Conservation (phyloP, 768 basidiomycete genomes). For the Psilocybe cubensis region DNA sequence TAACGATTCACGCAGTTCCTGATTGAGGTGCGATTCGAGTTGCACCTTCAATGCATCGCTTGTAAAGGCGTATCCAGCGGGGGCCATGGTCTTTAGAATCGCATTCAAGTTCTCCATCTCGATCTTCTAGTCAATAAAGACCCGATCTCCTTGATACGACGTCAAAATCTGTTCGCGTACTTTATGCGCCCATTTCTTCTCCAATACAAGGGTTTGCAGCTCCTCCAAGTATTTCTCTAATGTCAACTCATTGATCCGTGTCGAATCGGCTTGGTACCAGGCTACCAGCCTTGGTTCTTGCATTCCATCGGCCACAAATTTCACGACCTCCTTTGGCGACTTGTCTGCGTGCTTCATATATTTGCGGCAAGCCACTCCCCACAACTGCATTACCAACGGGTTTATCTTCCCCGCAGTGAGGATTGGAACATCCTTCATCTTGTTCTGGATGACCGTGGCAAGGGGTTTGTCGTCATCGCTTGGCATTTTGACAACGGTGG, state of each 20-base stretch:
- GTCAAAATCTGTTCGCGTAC: conserved; percentile 6
- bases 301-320: neutral
- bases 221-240: neutral
- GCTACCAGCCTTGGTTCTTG: neutral
- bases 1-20: neutral
- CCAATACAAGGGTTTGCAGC: neutral
- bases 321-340: neutral
- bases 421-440: neutral
- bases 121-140: conserved; percentile 22
- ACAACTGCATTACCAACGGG: neutral
- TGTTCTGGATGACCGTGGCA: neutral
- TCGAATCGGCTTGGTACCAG: neutral
- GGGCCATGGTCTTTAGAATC: conserved; percentile 11
- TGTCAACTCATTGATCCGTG: neutral
- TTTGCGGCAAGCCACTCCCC: neutral
- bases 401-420: neutral
- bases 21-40: neutral
- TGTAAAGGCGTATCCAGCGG: neutral
- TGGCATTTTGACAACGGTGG: neutral
- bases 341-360: neutral
- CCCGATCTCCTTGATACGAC: conserved; percentile 3
- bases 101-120: conserved; percentile 21
- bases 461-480: neutral
- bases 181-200: neutral
- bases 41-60: neutral